Base-by-base conservation (phyloP, 2,329 filamentous ascomycete genomes). In the Zalaria obscura region DNA sequence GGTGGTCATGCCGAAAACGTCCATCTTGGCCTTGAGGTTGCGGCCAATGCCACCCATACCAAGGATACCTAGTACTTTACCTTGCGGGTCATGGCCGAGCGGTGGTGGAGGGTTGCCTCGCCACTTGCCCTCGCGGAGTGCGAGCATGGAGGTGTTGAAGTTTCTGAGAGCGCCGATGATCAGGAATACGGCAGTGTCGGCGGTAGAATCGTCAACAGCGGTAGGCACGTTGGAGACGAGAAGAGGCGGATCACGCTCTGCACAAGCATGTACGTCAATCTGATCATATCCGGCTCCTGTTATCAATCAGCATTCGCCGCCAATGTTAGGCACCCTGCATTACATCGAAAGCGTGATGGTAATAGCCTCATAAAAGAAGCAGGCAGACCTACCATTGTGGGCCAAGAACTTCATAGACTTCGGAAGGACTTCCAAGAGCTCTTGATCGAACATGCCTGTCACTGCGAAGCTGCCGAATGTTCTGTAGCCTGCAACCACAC, bases 21-120 rank as follows among this genome's bases (percentile, higher is more conserved):
- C 69, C 3, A 79, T 81, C 61, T 87, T 87, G 56, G 67, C 73
- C 55, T 80, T 83, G 51, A 91, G 61, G 53, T 86, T 85, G 31
- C 80, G 68, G 0, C 86, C 85, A 46, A 93, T 91, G 2, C 85
- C 83, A 18, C 85, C 85, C 83, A 91, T 89, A 5, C 85, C 85
- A 34, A 93, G 59, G 45, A 93, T 86, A 0, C 85, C 85, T 4
- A 93, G 68, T 1, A 78, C 66, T 60, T 89, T 91, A 31, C 81
- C 83, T 58, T 83, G 70, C 1, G 84, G 84, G 54, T 91, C 84
- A 55, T 83, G 81, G 8, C 84, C 85, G 1, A 78, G 69, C 1
- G 73, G 69, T 3, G 68, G 65, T 5, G 61, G 56, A 0, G 65
- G 62, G 4, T 60, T 57, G 3, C 81, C 82, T 40, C 75, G 70